A percentile compares a stretch with the other conserved stretches of the same genome.
Evolutionary conservation across 352 stramenopile genomes (phyloP).

Genomic region (Pythium sukuiense): DNA sequence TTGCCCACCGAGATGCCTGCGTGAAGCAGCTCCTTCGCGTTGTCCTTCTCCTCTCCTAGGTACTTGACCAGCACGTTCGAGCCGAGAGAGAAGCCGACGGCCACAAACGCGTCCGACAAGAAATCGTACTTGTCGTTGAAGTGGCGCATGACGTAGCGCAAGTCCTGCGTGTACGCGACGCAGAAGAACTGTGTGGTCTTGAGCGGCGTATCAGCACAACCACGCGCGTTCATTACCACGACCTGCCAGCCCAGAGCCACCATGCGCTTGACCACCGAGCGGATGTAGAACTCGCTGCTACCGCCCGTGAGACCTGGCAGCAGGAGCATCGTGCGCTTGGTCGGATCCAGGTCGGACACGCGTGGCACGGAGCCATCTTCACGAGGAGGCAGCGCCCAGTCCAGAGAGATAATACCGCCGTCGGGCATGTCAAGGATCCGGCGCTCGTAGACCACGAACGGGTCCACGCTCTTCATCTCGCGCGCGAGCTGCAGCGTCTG

Average conservation of each 20-base stretch:
- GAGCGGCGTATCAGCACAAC: constrained; percentile 64
- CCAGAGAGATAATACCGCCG: constrained; percentile 66
- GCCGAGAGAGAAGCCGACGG: constrained; percentile 66
- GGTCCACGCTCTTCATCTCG: constrained; percentile 41
- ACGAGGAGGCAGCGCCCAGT: constrained; percentile 60
- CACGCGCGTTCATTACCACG: constrained; percentile 71
- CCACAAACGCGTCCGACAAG: constrained; percentile 41
- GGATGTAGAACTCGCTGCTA: constrained; percentile 73
- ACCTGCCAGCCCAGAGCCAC: constrained; percentile 57
- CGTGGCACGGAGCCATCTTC: constrained; percentile 20
- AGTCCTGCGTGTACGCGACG: constrained; percentile 66
- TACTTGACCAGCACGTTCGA: constrained; percentile 81
- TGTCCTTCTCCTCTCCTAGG: constrained; percentile 52
- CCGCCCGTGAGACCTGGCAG: constrained; percentile 62
- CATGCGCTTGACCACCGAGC: constrained; percentile 42
- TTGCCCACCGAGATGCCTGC: constrained; percentile 70
- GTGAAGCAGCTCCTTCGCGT: constrained; percentile 36
- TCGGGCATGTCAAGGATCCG: constrained; percentile 63
- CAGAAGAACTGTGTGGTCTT: constrained; percentile 66
- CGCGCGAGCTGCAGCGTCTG: constrained; percentile 57
- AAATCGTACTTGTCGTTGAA: constrained; percentile 46
- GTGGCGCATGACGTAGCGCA: constrained; percentile 49
- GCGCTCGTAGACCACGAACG: constrained; percentile 51
- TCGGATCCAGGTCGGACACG: constrained; percentile 37
- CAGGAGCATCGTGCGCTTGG: constrained; percentile 45